phyloP scores from a whole-genome alignment of 2,329 filamentous ascomycete species.

The Raffaelea ambrosiae region DNA sequence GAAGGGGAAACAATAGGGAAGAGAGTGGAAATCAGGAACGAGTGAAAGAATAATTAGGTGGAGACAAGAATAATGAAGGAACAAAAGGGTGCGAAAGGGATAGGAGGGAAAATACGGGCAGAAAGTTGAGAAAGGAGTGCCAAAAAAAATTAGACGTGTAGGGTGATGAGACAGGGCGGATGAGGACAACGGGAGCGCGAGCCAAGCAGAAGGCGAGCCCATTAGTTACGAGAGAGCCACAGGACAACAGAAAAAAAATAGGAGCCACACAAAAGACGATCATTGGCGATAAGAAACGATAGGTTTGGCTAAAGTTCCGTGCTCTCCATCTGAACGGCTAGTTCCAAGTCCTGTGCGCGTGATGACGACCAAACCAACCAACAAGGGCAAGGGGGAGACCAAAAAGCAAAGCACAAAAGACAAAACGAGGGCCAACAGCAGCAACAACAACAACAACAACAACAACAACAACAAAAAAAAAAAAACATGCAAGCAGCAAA shows the following conservation, averaged over 20 bases:
- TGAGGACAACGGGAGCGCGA: slow-evolving; percentile 2
- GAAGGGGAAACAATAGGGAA: slow-evolving; percentile 1
- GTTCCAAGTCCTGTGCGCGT: neutral
- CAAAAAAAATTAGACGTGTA: slow-evolving; percentile 7
- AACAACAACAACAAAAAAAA: neutral
- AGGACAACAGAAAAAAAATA: slow-evolving; percentile 3
- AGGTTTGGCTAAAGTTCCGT: neutral
- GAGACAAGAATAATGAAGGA: slow-evolving; percentile 11
- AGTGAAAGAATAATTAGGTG: slow-evolving; percentile 11
- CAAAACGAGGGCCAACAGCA: neutral
- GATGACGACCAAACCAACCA: neutral
- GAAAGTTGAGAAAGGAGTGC: neutral
- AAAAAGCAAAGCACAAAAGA: neutral
- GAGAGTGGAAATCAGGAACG: slow-evolving; percentile 9
- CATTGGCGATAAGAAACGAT: slow-evolving; percentile 1
- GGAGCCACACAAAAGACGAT: slow-evolving; percentile 1
- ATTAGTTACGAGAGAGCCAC: neutral
- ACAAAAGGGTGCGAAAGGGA: slow-evolving; percentile 8
- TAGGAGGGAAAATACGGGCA: slow-evolving; percentile 2
- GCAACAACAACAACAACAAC: neutral
- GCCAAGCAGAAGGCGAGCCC: neutral
- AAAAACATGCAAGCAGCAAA: neutral
- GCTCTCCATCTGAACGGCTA: no score
- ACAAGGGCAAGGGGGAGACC: neutral
- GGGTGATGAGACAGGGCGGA: slow-evolving; percentile 7